Base-by-base conservation (phyloP, 2,329 filamentous ascomycete species). In the Diaporthe ampelina region DNA sequence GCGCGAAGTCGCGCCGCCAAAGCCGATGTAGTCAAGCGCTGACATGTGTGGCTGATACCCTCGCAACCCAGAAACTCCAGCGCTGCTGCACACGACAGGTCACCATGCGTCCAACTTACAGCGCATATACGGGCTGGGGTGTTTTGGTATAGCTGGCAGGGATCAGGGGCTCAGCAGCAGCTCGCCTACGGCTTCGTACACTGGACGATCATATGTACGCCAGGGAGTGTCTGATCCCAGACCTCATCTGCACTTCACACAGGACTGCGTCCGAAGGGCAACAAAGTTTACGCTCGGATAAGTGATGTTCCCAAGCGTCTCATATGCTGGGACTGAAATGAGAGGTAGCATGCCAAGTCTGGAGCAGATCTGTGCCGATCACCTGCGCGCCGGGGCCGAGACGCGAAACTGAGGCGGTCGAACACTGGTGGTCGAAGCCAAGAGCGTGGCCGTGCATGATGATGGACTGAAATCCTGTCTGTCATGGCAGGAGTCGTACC, bases 81-180 rank as follows among this genome's bases (percentile, higher is more conserved):
- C 61, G 19, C 61, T 32, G 24, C 52, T 26, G 45, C 61, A 52
- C 19, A 26, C 61, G 61, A 67, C 61, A 67, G 61, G 61, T 67
- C 61, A 67, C 61, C 45, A 37, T 67, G 61, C 61, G 52, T 67
- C 45, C 21, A 52, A 52, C 45, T 24, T 52, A 35, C 45, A 67
- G 61, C 45, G 61, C 61, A 67, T 67, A 67, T 67, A 67, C 61
- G 61, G 61, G 61, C 61, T 11, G 61, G 61, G 61, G 61, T 67
- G 29, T 7, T 24, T 37, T 8, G 45, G 21, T 67, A 52, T 37
- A n/a, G 29, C 29, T 11, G 26, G 26, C 61, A 52, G 61, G 45
- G 61, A 67, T 52, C 45, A 67, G 61, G 61, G 61, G 21, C 21
- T 37, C 3, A 2, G 9, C 32, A 21, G 19, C 9, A 19, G 11